Evolutionary conservation across 2,329 filamentous ascomycete species (phyloP), one percentile per base, ranked within the genome.

Genomic region (Ploettnerulaceae sp.): DNA sequence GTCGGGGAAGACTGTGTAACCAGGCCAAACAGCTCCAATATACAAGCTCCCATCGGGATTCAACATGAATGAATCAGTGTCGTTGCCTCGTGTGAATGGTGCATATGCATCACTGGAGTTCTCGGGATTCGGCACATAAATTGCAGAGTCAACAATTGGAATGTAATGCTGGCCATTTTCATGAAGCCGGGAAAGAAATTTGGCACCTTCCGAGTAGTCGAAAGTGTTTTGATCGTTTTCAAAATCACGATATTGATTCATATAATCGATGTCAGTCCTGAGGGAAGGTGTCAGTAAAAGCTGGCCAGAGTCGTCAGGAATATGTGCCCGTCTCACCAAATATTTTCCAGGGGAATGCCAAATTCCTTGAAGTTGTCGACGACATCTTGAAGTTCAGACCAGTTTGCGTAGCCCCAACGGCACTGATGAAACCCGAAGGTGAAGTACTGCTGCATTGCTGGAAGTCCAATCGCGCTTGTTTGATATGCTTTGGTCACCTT

Each of bases 341-440:
- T 82, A 2, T 81, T 84, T 63, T 89, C 85, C 1, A 89, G 69
- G 0, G 84, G 83, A 46, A 89, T 87, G 12, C 71, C 67, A 31
- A 78, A 76, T 38, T 71, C 70, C 26, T 73, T 76, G 65, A 86
- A 87, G 62, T 79, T 81, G 49, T 78, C 75, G 4, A 87, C 74
- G 1, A 87, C 82, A 39, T 80, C 76, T 52, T 83, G 74, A 3
- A 88, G 61, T 21, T 79, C 72, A 1, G 77, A 76, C 79, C 84
- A 89, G 57, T 86, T 88, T 29, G 74, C 69, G 62, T 93, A 93
- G 1, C 87, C 88, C 81, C 87, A 93, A 49, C 86, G 76, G 57
- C 86, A 91, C 62, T 94, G 87, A 55, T 94, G 88, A 61, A 76
- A 91, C 0, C 89, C 89, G 50, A 94, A 79, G 0, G 82, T 80